Evolutionary conservation across 164 flowering plant species (phyloP).

Genomic region (Magnolia changhungtana): DNA sequence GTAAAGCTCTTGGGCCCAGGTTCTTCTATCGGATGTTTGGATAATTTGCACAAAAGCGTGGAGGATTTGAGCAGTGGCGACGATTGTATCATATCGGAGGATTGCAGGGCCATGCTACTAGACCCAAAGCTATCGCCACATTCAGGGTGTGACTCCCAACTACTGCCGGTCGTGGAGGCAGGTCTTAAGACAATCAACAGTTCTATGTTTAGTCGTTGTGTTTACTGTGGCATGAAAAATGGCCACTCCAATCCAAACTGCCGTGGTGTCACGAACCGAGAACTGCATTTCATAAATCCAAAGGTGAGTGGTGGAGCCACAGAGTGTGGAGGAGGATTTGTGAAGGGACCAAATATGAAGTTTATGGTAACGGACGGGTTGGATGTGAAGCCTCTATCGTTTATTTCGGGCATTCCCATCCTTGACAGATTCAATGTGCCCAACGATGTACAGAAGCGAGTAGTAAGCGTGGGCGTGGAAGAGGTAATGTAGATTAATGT

Average conservation of each 20-base stretch:
- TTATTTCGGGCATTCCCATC: not conserved
- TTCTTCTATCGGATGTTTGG: not conserved
- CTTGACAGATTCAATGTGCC: not conserved
- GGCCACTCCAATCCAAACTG: not conserved
- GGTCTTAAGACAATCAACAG: not conserved
- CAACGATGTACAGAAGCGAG: conserved; percentile 1
- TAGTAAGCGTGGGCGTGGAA: not conserved
- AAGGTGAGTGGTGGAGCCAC: not conserved
- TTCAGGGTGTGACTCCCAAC: not conserved
- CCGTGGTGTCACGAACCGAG: too few species aligned
- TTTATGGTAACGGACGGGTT: conserved; percentile 7
- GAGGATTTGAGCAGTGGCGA: not conserved
- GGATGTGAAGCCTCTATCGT: not conserved
- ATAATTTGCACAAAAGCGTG: not conserved
- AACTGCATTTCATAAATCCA: not conserved
- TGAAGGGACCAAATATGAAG: not conserved
- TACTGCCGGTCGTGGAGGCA: not conserved
- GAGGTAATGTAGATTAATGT: not conserved
- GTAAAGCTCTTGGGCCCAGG: conserved; percentile 3
- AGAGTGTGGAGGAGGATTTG: not conserved
- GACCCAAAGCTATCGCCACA: not conserved
- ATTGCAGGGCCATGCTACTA: not conserved
- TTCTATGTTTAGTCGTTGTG: not conserved
- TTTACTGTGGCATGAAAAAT: too few species aligned
- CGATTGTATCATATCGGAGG: not conserved